phyloP scores from a whole-genome alignment of 805 yeast genomes.

The Gaillardinia entomophila region DNA sequence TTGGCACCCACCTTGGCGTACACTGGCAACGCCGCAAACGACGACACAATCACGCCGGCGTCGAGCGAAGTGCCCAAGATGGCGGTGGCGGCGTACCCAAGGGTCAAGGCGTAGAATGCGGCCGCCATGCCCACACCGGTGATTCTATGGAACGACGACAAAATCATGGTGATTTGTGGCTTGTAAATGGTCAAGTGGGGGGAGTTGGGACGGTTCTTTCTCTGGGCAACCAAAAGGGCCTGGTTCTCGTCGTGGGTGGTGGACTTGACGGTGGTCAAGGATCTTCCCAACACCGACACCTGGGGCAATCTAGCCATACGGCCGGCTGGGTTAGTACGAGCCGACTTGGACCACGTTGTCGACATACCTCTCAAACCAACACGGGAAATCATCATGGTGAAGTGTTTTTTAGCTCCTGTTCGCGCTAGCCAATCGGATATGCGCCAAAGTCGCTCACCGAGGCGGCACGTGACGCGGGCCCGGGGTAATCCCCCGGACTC shows the following conservation, averaged over 20 bases:
- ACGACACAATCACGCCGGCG: constrained; percentile 45
- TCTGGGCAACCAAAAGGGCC: constrained; percentile 68
- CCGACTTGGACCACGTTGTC: no score
- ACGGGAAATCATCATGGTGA: no score
- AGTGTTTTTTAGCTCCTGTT: no score
- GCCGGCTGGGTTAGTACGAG: no score
- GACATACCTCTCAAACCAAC: no score
- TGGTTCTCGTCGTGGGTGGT: constrained; percentile 62
- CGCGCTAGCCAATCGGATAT: no score
- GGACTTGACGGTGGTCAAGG: constrained; percentile 24
- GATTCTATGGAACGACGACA: constrained; percentile 82
- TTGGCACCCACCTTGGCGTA: constrained; percentile 59
- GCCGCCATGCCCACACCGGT: constrained; percentile 80
- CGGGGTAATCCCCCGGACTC: no score
- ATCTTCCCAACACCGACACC: constrained; percentile 12
- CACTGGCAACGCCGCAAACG: constrained; percentile 60
- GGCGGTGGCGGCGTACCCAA: constrained; percentile 67
- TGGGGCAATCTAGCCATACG: no score
- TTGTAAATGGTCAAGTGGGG: constrained; percentile 89
- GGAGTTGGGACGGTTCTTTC: constrained; percentile 82
- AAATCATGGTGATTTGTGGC: constrained; percentile 80
- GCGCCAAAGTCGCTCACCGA: no score
- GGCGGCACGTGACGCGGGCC: no score
- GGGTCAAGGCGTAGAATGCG: constrained; percentile 72
- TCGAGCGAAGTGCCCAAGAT: constrained; percentile 52